These are phyloP conservation scores for Torulaspora pretoriensis DNA, from an alignment of 1,139 yeast genomes.

Conservation along the genomic window DNA sequence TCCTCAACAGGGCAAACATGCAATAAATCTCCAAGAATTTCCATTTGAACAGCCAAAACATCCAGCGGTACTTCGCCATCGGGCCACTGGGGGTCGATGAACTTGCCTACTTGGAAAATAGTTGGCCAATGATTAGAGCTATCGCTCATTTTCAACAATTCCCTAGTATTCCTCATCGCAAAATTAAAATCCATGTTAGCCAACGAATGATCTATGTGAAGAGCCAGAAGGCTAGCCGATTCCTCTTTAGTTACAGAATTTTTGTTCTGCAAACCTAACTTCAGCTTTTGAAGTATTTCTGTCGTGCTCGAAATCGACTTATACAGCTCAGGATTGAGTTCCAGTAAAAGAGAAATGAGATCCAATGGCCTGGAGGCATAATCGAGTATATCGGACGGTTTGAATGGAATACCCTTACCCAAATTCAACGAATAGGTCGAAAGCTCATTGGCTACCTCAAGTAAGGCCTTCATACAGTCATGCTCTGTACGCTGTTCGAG, in stretches of 20 bases:
- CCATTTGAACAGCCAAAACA: conserved; percentile 44
- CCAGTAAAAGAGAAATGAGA: conserved; percentile 46
- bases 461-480: conserved; percentile 36
- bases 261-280: conserved; percentile 34
- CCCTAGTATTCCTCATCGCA: conserved; percentile 44
- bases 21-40: conserved; percentile 46
- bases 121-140: conserved; percentile 46
- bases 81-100: conserved; percentile 44
- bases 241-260: conserved; percentile 12
- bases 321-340: conserved; percentile 53
- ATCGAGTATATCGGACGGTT: conserved; percentile 40
- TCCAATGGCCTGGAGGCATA: conserved; percentile 32
- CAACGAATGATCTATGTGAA: conserved; percentile 57
- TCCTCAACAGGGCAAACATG: conserved; percentile 42
- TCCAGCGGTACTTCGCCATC: conserved; percentile 38
- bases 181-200: conserved; percentile 50
- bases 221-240: conserved; percentile 40
- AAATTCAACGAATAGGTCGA: conserved; percentile 39
- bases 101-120: conserved; percentile 54
- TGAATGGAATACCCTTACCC: conserved; percentile 38
- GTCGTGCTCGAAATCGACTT: conserved; percentile 45
- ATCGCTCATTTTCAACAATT: conserved; percentile 38
- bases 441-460: conserved; percentile 38
- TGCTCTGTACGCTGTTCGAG: conserved; percentile 38
- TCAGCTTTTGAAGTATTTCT: conserved; percentile 42